phyloP scores from a whole-genome alignment of 495 filamentous ascomycete species.

The Aspergillus bertholletiae region DNA sequence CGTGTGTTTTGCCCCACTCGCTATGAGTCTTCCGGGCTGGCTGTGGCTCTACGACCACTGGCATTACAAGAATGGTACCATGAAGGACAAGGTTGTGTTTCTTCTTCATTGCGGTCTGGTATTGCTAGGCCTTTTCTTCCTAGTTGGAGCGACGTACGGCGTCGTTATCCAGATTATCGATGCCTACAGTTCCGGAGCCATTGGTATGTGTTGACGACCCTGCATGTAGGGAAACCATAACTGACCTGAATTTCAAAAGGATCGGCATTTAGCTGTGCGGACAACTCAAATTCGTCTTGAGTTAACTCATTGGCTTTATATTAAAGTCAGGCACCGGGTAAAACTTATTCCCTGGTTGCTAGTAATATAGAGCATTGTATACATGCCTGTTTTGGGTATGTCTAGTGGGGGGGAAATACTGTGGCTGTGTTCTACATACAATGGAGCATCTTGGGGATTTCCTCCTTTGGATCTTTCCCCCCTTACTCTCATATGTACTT shows the following conservation, averaged over 20 bases:
- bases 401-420: no score
- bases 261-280: neutral
- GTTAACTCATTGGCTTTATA: neutral
- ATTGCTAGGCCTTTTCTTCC: slow-evolving; percentile 19
- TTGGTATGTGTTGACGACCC: neutral
- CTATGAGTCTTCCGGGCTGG: slow-evolving; percentile 34
- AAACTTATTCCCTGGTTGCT: no score
- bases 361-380: no score
- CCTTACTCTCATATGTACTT: no score
- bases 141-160: slow-evolving; percentile 6
- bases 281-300: neutral
- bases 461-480: no score
- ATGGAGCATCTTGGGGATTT: no score
- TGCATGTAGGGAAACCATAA: neutral
- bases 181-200: neutral
- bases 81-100: slow-evolving; percentile 11
- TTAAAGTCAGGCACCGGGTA: neutral
- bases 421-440: no score
- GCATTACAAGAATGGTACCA: slow-evolving; percentile 14
- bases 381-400: no score
- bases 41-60: slow-evolving; percentile 43
- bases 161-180: neutral
- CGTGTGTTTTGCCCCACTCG: slow-evolving; percentile 28
- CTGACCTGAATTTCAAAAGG: neutral
- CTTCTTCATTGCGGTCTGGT: slow-evolving; percentile 11